Conservation (phyloP, 345 rosid species). For the Triadica sebifera region DNA sequence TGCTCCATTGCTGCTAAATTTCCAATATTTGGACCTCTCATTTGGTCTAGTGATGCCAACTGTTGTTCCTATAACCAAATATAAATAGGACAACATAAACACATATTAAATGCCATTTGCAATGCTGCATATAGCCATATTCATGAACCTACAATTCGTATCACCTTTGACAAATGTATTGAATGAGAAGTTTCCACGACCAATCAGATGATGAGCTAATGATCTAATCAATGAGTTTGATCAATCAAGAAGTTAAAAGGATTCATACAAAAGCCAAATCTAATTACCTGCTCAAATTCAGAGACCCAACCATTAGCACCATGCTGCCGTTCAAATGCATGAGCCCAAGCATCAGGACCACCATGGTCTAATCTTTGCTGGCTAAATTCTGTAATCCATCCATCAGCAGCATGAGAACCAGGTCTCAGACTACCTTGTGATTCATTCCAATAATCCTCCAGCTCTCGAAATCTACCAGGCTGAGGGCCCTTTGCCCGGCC, state of each 20-base stretch:
- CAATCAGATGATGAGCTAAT: neutral
- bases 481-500: conserved; percentile 61
- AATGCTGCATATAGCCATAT: neutral
- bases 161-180: neutral
- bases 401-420: conserved; percentile 60
- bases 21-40: conserved; percentile 59
- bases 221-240: conserved; percentile 6
- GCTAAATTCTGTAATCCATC: conserved; percentile 78
- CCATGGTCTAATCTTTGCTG: conserved; percentile 50
- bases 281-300: conserved; percentile 84
- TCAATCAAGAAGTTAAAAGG: neutral
- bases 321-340: conserved; percentile 82
- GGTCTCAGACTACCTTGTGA: conserved; percentile 70
- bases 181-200: neutral
- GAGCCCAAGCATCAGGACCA: conserved; percentile 81
- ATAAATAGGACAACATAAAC: conserved; percentile 12
- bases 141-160: conserved; percentile 1
- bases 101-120: neutral
- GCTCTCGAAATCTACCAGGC: conserved; percentile 75
- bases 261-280: neutral
- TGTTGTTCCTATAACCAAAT: conserved; percentile 59
- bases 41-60: conserved; percentile 54
- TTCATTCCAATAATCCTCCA: conserved; percentile 97
- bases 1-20: conserved; percentile 92
- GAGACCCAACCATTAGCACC: conserved; percentile 95